Conservation (phyloP, 164 flowering plant species). For the Aristolochia californica region DNA sequence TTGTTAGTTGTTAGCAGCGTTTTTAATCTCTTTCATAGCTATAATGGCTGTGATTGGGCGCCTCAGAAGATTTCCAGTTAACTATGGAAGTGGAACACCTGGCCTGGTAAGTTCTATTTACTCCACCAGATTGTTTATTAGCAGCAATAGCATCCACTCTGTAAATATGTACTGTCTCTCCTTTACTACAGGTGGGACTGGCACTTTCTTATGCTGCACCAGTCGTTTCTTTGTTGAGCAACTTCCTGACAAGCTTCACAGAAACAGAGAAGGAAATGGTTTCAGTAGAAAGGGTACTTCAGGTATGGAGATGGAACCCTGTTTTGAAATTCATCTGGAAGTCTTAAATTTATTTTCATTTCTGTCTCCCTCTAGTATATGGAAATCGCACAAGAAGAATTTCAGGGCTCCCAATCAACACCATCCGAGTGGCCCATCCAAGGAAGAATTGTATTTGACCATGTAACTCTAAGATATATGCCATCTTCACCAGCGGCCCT, state of each 20-base stretch:
- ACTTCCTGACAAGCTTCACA: conserved; percentile 80
- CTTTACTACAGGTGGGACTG: conserved; percentile 63
- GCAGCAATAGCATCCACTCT: no score
- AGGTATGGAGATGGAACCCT: conserved; percentile 30
- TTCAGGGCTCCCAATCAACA: conserved; percentile 28
- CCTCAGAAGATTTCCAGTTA: conserved; percentile 43
- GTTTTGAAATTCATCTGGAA: neutral
- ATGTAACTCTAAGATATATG: conserved; percentile 71
- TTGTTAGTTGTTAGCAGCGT: conserved; percentile 75
- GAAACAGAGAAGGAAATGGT: conserved; percentile 99
- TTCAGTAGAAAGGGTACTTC: conserved; percentile 78
- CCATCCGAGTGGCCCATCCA: conserved; percentile 53
- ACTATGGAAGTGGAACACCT: conserved; percentile 77
- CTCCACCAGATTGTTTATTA: neutral
- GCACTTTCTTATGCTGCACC: conserved; percentile 98
- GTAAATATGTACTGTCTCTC: neutral
- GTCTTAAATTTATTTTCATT: conserved; percentile 5
- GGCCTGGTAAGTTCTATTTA: conserved; percentile 52
- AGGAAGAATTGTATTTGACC: conserved; percentile 63
- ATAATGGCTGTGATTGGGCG: conserved; percentile 82
- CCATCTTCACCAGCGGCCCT: conserved; percentile 77
- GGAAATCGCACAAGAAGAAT: conserved; percentile 83
- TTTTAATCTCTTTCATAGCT: conserved; percentile 66
- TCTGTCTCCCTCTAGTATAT: conserved; percentile 41
- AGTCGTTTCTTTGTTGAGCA: conserved; percentile 70